Base-by-base conservation (phyloP, 192 early-diverging fungal species). In the Backusella luteola region DNA sequence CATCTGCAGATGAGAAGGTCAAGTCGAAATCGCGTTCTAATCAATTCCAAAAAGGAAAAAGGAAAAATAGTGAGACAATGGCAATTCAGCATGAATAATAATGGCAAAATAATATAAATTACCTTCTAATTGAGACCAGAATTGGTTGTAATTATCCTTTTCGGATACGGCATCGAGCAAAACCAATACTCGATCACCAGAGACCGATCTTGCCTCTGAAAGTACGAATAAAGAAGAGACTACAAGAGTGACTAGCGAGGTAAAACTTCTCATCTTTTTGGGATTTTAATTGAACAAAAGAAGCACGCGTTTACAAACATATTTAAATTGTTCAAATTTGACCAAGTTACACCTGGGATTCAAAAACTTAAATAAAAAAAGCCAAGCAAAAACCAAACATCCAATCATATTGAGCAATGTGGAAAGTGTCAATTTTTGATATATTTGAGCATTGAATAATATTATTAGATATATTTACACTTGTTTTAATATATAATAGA, bases 141-240 rank as follows among this genome's bases (percentile, higher is more conserved):
- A 89, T 14, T 83, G 81, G 34, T 76, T 76, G 76, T 92, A 92
- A 11, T 66, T 68, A 66, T 78, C 78, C 73, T 78, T 80, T n/a
- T 81, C 77, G 34, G 75, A 85, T 38, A 82, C 67, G 34, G 72
- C 85, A 59, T 94, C 92, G 9, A 94, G 84, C 34, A 96, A 75
- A 3, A 93, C 92, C 36, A 96, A 80, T 6, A 93, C 80, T 42
- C 91, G 90, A 71, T 74, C 70, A 36, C 94, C 94, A 12, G 88
- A 86, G 4, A 87, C 78, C 3, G 94, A 96, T 38, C 80, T 85
- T 52, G 93, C 91, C 2, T 78, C 73, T 19, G 36, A 59, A 34
- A 74, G 23, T 36, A 63, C 52, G 6, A 56, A 36, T 14, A 74
- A 21, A 21, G 52, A 66, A 23, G 73, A 74, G 21, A 66, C 36